A percentile compares a stretch with the other conserved stretches of the same genome.
Evolutionary conservation across 2,329 filamentous ascomycete genomes (phyloP).

Genomic region (Pseudomassariella vexata): DNA sequence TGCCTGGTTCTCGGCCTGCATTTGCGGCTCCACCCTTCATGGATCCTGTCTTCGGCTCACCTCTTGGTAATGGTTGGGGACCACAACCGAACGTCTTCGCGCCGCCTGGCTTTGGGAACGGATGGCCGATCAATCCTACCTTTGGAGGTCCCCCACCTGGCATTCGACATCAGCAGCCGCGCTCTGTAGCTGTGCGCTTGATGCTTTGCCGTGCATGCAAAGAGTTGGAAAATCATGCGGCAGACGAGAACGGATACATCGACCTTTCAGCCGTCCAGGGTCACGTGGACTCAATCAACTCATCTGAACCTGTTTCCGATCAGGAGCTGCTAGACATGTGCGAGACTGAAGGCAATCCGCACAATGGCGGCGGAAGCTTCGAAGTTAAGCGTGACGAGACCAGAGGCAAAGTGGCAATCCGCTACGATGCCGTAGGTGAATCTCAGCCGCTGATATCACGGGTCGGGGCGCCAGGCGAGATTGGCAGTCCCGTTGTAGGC

Average conservation of each 20-base stretch:
- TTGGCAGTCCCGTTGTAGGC: slow-evolving; percentile 53
- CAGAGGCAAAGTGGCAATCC: slow-evolving; percentile 36
- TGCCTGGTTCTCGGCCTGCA: slow-evolving; percentile 40
- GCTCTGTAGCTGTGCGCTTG: slow-evolving; percentile 63
- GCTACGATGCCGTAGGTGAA: slow-evolving; percentile 49
- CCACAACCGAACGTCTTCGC: slow-evolving; percentile 29
- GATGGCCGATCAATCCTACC: slow-evolving; percentile 24
- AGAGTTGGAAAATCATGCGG: slow-evolving; percentile 38
- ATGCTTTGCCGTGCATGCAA: slow-evolving; percentile 77
- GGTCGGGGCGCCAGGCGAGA: slow-evolving; percentile 59
- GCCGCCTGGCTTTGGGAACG: slow-evolving; percentile 39
- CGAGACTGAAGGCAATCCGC: slow-evolving; percentile 80
- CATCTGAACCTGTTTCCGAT: slow-evolving; percentile 40
- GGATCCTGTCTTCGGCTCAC: slow-evolving; percentile 31
- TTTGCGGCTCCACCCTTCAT: slow-evolving; percentile 38
- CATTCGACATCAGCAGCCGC: slow-evolving; percentile 48
- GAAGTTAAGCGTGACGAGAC: slow-evolving; percentile 52
- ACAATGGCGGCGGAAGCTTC: slow-evolving; percentile 89
- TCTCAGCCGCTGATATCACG: slow-evolving; percentile 34
- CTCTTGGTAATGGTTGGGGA: slow-evolving; percentile 30
- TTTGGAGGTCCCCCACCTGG: slow-evolving; percentile 24
- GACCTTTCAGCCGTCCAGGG: slow-evolving; percentile 63
- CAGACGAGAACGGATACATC: slow-evolving; percentile 59
- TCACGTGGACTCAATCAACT: slow-evolving; percentile 51
- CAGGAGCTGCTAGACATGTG: slow-evolving; percentile 76